Base-by-base conservation (phyloP, 2,329 filamentous ascomycete species). In the Dactylonectria estremocensis region DNA sequence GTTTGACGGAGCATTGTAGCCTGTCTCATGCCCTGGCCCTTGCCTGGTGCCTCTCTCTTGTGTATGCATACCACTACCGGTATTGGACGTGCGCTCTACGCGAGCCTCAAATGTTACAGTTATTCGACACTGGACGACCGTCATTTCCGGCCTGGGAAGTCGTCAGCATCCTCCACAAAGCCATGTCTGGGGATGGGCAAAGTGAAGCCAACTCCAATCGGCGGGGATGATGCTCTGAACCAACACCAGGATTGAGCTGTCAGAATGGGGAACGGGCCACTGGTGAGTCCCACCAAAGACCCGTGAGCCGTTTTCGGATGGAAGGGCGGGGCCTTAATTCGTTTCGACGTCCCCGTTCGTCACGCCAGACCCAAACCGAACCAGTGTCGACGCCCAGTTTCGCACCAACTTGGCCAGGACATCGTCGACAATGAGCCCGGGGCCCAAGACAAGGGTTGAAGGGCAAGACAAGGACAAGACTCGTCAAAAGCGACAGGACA, bases 291-390 rank as follows among this genome's bases (percentile, higher is more conserved):
- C 22, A 53, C 56, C 45, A 53, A 46, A 52, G n/a, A 61, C 24
- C 65, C 52, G 57, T 52, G 61, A 58, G 66, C 66, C 68, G 64
- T 74, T 71, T 67, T 66, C 50, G 60, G 56, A 61, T 45, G 53
- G 56, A 49, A 64, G 68, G 68, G 66, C 35, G 71, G 72, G 60
- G 64, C 54, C 61, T 24, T 60, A 49, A 62, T 63, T 67, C 52
- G 64, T 69, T 69, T 50, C 69, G 64, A 55, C 43, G 37, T 71
- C 53, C 66, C 58, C 57, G 46, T 64, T 56, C 37, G 62, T 60
- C 61, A 40, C 54, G 56, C 61, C 65, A 67, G 62, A 40, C 49
- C 61, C 31, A 18, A 56, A 49, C 53, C 57, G 45, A 56, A 35
- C 33, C 57, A 68, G 57, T 53, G 46, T 35, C 50, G 56, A 54